Evolutionary conservation across 139 green algal genomes (phyloP).

Genomic region (Chlamydomonas applanata): DNA sequence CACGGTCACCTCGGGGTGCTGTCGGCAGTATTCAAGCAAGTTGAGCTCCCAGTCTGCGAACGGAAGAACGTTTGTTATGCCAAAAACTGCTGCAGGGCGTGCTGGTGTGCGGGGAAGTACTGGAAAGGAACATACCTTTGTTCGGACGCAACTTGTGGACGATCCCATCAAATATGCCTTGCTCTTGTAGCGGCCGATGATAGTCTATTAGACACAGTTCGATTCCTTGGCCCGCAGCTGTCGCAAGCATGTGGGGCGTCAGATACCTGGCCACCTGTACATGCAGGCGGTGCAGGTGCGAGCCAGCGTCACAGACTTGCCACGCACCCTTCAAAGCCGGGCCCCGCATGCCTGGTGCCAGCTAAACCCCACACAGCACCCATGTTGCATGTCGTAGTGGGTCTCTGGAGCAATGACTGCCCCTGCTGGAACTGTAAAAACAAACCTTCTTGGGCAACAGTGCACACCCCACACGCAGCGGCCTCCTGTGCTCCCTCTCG

Average conservation of each 20-base stretch:
- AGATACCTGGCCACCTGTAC: conserved; percentile 50
- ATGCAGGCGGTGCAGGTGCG: no score
- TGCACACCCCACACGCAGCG: conserved; percentile 35
- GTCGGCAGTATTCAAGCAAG: conserved; percentile 53
- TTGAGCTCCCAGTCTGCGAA: conserved; percentile 64
- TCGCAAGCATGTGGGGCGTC: conserved; percentile 33
- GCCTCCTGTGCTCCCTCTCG: no score
- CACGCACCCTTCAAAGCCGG: no score
- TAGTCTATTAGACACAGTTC: conserved; percentile 54
- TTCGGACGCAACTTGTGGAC: conserved; percentile 74
- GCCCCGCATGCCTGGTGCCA: no score
- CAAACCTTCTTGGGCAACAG: conserved; percentile 48
- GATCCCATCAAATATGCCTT: conserved; percentile 68
- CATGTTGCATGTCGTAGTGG: no score
- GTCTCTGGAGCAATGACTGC: no score
- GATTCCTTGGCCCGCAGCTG: conserved; percentile 45
- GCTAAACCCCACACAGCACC: no score
- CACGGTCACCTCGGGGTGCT: conserved; percentile 52
- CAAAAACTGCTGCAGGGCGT: background rate
- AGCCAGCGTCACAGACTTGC: no score
- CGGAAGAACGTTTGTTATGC: background rate
- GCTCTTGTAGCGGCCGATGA: conserved; percentile 42
- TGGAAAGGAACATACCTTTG: conserved; percentile 38
- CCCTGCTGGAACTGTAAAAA: no score
- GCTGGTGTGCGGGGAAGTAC: background rate